phyloP scores from a whole-genome alignment of 2,329 filamentous ascomycete genomes.

The Aspergillus piperis region DNA sequence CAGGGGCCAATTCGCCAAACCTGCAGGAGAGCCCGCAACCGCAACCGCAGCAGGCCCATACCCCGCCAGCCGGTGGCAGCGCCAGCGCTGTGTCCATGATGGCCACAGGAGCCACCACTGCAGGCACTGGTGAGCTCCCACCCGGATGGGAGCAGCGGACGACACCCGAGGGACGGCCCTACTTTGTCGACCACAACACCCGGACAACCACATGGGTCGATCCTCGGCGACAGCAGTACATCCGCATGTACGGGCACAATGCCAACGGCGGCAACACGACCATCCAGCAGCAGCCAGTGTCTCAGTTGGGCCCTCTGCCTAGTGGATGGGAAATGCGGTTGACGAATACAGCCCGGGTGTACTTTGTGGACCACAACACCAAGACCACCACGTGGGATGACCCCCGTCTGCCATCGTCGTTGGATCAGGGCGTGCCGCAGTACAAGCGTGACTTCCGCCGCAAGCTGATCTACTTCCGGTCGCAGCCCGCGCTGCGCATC shows the following conservation, averaged over 20 bases:
- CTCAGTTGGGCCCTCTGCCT: constrained; percentile 88
- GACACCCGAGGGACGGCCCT: constrained; percentile 90
- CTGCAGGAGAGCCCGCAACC: constrained; percentile 51
- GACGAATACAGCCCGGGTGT: constrained; percentile 95
- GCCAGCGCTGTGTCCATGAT: constrained; percentile 75
- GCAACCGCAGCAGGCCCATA: constrained; percentile 41
- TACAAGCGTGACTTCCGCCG: constrained; percentile 99
- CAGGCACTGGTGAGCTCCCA: constrained; percentile 90
- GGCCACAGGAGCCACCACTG: constrained; percentile 91
- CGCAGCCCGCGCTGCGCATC: constrained; percentile 93
- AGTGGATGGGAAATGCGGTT: constrained; percentile 99
- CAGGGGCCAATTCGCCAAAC: constrained; percentile 87
- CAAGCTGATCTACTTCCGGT: constrained; percentile 99
- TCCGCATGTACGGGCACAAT: constrained; percentile 95
- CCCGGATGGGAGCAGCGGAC: constrained; percentile 95
- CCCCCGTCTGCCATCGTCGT: constrained; percentile 86
- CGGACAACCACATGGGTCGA: constrained; percentile 98
- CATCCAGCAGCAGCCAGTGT: constrained; percentile 96
- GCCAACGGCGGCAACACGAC: constrained; percentile 71
- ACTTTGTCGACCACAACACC: constrained; percentile 98
- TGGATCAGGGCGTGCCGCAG: constrained; percentile 97
- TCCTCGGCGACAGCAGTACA: constrained; percentile 94
- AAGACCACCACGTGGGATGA: constrained; percentile 99
- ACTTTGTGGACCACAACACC: constrained; percentile 99
- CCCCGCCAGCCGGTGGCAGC: constrained; percentile 48